Percentiles rank a stretch among this genome's conserved stretches.
Conservation (phyloP, 192 early-diverging fungal genomes). For the Coemansia sp. region DNA sequence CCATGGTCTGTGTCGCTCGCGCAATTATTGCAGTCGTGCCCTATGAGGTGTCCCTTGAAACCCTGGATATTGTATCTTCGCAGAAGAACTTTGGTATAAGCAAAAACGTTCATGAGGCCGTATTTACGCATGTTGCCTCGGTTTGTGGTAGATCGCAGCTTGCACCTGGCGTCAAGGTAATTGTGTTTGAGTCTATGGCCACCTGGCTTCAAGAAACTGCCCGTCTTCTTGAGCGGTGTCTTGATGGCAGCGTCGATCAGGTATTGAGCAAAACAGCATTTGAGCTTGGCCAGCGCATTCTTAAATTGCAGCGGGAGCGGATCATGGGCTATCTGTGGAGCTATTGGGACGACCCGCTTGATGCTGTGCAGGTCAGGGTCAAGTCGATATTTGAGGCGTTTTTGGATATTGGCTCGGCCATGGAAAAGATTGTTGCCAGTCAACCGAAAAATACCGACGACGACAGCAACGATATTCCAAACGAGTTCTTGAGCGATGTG, state of each 20-base stretch:
- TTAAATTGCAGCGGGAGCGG: slow-evolving; percentile 51
- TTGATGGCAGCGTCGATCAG: background rate
- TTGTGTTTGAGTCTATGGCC: slow-evolving; percentile 74
- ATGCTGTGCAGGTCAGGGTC: slow-evolving; percentile 73
- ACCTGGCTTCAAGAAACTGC: slow-evolving; percentile 65
- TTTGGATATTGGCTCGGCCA: slow-evolving; percentile 58
- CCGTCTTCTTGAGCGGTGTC: slow-evolving; percentile 35
- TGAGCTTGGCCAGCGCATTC: slow-evolving; percentile 45
- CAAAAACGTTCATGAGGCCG: slow-evolving; percentile 57
- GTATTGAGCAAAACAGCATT: slow-evolving; percentile 17
- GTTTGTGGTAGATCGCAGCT: slow-evolving; percentile 63
- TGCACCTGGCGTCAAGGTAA: slow-evolving; percentile 63
- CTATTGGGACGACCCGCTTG: slow-evolving; percentile 86
- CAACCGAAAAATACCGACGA: slow-evolving; percentile 12
- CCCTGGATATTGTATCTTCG: slow-evolving; percentile 23
- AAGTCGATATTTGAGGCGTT: slow-evolving; percentile 68
- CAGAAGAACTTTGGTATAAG: slow-evolving; percentile 9
- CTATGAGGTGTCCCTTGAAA: slow-evolving; percentile 27
- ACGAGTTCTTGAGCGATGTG: slow-evolving; percentile 58
- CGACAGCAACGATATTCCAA: background rate
- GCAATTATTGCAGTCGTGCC: slow-evolving; percentile 38
- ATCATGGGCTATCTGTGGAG: slow-evolving; percentile 73
- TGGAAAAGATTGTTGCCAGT: slow-evolving; percentile 22
- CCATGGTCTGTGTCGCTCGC: slow-evolving; percentile 51
- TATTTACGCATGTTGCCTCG: slow-evolving; percentile 60